Base-by-base conservation (phyloP, 108 stramenopile species). In the Cyclotella kingstonii region DNA sequence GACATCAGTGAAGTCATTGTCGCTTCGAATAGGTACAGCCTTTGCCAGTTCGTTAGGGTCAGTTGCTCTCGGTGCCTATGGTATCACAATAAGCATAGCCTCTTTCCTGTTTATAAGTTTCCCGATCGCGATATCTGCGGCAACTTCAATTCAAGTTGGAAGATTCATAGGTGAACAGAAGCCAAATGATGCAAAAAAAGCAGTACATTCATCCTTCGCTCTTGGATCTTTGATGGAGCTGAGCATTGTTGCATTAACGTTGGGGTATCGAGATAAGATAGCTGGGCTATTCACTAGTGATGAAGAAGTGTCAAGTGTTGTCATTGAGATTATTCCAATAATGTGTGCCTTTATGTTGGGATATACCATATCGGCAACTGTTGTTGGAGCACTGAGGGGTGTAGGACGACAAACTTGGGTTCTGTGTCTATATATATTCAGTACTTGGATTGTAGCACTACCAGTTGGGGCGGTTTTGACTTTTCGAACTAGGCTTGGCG, bases 391-490 rank as follows among this genome's bases (percentile, higher is more conserved):
- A 44, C 17, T n/a, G 10, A 14, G 10, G n/a, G 43, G 10, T 5
- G 4, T 44, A 4, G 43, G 43, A 18, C 6, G 43, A 5, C 43
- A 14, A 18, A 44, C n/a, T 5, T 14, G 5, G 43, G 19, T 18
- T 5, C 14, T 44, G 43, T 44, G 19, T n/a, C n/a, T 44, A 18
- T 44, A 18, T 14, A 4, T 44, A 44, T n/a, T 44, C 19, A 4
- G 6, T 44, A 44, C 4, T 14, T 44, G 43, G 43, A n/a, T 44
- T 44, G 43, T n/a, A n/a, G n/a, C n/a, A n/a, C n/a, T n/a, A n/a
- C 43, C 43, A 11, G 4, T 44, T 11, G 6, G 17, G 14, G n/a
- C n/a, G n/a, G n/a, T 5, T n/a, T 18, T 44, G 19, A 18, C 43
- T 18, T 44, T 44, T 44, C 43, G 19, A 14, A 44, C 43, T 5